Base-by-base conservation (phyloP, 768 basidiomycete species). In the Inosperma sp. region DNA sequence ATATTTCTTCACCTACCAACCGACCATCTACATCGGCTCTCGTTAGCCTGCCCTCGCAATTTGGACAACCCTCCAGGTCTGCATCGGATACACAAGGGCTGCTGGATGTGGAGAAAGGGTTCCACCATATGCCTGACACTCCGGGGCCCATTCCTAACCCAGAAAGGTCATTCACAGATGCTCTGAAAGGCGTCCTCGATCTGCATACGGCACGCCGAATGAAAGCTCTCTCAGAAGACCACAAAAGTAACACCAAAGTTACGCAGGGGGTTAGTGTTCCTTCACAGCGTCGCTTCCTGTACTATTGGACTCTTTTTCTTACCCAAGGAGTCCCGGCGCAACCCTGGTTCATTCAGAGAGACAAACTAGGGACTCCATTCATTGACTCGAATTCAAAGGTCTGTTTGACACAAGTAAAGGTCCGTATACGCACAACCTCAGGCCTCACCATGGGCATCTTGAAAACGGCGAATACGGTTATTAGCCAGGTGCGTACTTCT, bases 221-320 rank as follows among this genome's bases (percentile, higher is more conserved):
- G 85, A 86, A 82, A 43, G 59, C 65, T 37, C 67, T 65, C 17
- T 49, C 62, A 6, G 55, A 58, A 31, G 59, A 58, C 3, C 16
- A 36, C 40, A 26, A 43, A 9, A 35, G 72, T 68, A 52, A 55
- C 58, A 34, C 53, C 51, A 64, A 62, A 46, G 48, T 55, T 54
- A 74, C 70, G 61, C 82, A 77, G 56, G 85, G 85, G 9, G 84
- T 90, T 35, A 86, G 83, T 54, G 92, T 92, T 56, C 85, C 89
- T 0, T 86, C 84, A 51, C 90, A 92, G 64, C 76, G 82, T 2
- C 81, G 90, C 16, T 91, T 83, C 74, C 68, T 93, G 4, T 76
- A 80, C 56, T 93, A 92, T 61, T 93, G 86, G 86, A 79, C 82
- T 0, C 71, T 82, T 9, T 61, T 84, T n/a, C 72, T 87, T 13